These are phyloP conservation scores for Fusarium concolor DNA, from an alignment of 2,329 filamentous ascomycete species.

Conservation along the genomic window DNA sequence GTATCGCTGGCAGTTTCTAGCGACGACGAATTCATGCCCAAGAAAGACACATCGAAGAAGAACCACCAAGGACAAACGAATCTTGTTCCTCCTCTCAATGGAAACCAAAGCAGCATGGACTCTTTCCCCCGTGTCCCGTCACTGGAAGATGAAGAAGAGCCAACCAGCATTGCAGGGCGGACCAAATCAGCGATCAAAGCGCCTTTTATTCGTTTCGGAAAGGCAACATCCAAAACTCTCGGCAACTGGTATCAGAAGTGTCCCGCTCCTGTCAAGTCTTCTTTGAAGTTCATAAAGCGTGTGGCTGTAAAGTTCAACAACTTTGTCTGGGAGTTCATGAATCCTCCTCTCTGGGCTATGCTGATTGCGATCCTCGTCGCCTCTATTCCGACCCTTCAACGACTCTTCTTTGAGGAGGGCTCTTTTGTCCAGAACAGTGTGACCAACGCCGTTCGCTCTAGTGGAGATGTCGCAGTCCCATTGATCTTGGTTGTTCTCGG, in stretches of 20 bases:
- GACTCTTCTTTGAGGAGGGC: slow-evolving; percentile 86
- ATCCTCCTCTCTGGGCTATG: slow-evolving; percentile 98
- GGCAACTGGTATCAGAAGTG: slow-evolving; percentile 52
- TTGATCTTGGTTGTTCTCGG: slow-evolving; percentile 95
- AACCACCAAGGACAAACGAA: slow-evolving; percentile 43
- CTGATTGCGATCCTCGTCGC: slow-evolving; percentile 89
- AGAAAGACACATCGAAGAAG: slow-evolving; percentile 47
- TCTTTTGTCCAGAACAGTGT: slow-evolving; percentile 94
- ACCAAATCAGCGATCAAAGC: slow-evolving; percentile 50
- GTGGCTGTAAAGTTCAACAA: slow-evolving; percentile 62
- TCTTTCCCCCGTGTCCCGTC: slow-evolving; percentile 70
- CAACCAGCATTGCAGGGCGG: slow-evolving; percentile 55
- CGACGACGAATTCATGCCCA: slow-evolving; percentile 56
- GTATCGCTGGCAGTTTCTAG: slow-evolving; percentile 63
- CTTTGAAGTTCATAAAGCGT: slow-evolving; percentile 47
- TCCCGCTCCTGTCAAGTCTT: slow-evolving; percentile 56
- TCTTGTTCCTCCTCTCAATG: slow-evolving; percentile 46
- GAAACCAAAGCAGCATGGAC: slow-evolving; percentile 64
- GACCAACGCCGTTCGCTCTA: slow-evolving; percentile 86
- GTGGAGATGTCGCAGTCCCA: slow-evolving; percentile 90
- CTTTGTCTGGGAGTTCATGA: slow-evolving; percentile 95
- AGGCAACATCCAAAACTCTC: slow-evolving; percentile 40
- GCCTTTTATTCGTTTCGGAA: slow-evolving; percentile 41
- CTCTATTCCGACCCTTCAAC: slow-evolving; percentile 84
- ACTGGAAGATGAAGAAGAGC: slow-evolving; percentile 54